Base-by-base conservation (phyloP, 805 yeast genomes). In the Hermanozyma aechmeae region DNA sequence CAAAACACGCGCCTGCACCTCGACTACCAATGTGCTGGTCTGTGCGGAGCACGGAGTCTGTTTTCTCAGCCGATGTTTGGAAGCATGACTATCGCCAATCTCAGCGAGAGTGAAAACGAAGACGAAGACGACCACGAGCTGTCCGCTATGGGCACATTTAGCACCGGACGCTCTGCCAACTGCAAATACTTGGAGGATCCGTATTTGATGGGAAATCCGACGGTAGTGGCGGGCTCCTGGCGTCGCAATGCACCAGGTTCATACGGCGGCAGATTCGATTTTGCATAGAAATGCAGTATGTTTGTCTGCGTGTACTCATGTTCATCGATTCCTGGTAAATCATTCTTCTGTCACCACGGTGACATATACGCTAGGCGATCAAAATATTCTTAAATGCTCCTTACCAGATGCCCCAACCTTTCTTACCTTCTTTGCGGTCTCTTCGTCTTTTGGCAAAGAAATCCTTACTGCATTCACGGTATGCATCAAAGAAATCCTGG, bases 401-500 rank as follows among this genome's bases (percentile, higher is more conserved):
- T 27, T 29, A 56, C 65, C 63, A 58, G 25, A 46, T 48, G 3
- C 66, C 66, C 69, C 69, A 62, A 7, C 69, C 69, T 16, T 57
- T 57, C 31, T 43, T 53, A 1, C 69, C 69, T 17, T 53, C 50
- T 15, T 33, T 38, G 30, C 45, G 50, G 32, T 62, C 69, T 29
- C 51, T 41, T 35, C 43, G 57, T 41, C 46, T 56, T 37, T 61
- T 59, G 19, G 45, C 49, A 34, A 61, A 62, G 34, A 62, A 62
- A 35, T 58, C 65, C 23, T 39, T 23, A 21, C 27, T 37, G 21
- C 21, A 18, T 46, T 89, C 98, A 35, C 89, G 66, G 51, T 89
- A 89, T 0, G 96, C 96, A 44, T 79, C 85, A 51, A 89, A 92
- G 48, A 83, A 89, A 34, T 81, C 94, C 37, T 61, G 51, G 58